phyloP scores from a whole-genome alignment of 768 basidiomycete genomes.

The Tylopilus balloui region DNA sequence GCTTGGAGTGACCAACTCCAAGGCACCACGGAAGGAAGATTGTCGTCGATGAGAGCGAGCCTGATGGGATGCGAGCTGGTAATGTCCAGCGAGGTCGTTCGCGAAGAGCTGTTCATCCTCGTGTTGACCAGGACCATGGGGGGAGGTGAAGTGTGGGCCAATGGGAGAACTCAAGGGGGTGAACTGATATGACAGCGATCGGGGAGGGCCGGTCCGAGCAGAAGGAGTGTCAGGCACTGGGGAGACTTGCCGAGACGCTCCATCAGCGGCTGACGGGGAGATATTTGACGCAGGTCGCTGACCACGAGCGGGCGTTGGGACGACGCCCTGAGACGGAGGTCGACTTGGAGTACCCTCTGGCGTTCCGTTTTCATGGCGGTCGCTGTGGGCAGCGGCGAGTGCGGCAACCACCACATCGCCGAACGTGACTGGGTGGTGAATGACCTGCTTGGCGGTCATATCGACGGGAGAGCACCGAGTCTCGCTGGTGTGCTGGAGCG shows the following conservation, averaged over 20 bases:
- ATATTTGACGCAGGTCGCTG: constrained; percentile 15
- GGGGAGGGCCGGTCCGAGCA: constrained; percentile 66
- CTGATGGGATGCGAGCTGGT: constrained; percentile 29
- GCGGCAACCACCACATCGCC: constrained; percentile 7
- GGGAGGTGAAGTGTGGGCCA: constrained; percentile 26
- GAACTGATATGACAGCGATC: constrained; percentile 66
- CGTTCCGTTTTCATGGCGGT: background rate
- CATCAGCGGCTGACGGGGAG: constrained; percentile 6
- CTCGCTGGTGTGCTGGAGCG: no score
- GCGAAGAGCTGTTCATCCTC: constrained; percentile 27
- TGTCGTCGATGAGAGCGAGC: constrained; percentile 21
- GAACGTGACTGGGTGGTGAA: constrained; percentile 3
- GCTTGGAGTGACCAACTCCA: constrained; percentile 40
- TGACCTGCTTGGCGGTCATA: constrained; percentile 12
- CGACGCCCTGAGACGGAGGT: background rate
- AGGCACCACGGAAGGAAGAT: constrained; percentile 57
- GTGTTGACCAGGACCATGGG: constrained; percentile 20
- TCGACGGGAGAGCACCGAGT: no score
- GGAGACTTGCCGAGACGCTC: constrained; percentile 2
- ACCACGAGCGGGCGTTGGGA: background rate
- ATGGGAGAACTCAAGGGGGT: constrained; percentile 42
- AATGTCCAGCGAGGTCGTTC: constrained; percentile 34
- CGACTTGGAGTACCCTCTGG: background rate
- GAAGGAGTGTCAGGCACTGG: constrained; percentile 46
- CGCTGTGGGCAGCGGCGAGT: background rate